A percentile compares a stretch with the other conserved stretches of the same genome.
phyloP scores from a whole-genome alignment of 2,329 filamentous ascomycete species.

The Neofusicoccum umdonicola region DNA sequence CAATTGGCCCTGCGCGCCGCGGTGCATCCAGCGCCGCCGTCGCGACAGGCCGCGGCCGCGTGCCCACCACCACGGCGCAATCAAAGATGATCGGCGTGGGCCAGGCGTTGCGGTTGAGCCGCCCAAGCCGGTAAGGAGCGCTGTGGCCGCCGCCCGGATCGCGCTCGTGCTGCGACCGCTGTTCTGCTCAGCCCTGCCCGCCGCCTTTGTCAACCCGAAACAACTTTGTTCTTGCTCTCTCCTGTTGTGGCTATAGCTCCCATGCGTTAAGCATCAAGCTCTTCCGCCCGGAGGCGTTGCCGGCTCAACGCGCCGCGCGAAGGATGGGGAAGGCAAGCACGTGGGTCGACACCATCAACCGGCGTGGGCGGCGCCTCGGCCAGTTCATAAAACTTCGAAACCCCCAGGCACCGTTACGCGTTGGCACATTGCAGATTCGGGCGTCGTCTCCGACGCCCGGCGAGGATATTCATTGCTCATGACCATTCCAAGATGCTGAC shows the following conservation, averaged over 20 bases:
- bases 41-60: neutral
- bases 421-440: neutral
- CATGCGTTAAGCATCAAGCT: neutral
- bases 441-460: neutral
- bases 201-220: neutral
- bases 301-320: neutral
- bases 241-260: neutral
- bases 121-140: neutral
- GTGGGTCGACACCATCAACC: neutral
- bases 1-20: neutral
- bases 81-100: constrained; percentile 9
- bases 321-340: neutral
- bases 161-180: neutral
- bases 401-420: constrained; percentile 4
- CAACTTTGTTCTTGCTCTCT: neutral
- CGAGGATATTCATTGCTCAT: constrained; percentile 13
- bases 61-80: neutral
- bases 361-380: constrained; percentile 1
- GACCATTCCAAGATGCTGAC: neutral
- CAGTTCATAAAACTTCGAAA: constrained; percentile 15
- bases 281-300: neutral
- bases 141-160: neutral
- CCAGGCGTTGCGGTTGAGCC: neutral
- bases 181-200: constrained; percentile 8
- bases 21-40: neutral